These are phyloP conservation scores for Leptosphaerulina australis DNA, from an alignment of 2,329 filamentous ascomycete genomes.

Conservation along the genomic window DNA sequence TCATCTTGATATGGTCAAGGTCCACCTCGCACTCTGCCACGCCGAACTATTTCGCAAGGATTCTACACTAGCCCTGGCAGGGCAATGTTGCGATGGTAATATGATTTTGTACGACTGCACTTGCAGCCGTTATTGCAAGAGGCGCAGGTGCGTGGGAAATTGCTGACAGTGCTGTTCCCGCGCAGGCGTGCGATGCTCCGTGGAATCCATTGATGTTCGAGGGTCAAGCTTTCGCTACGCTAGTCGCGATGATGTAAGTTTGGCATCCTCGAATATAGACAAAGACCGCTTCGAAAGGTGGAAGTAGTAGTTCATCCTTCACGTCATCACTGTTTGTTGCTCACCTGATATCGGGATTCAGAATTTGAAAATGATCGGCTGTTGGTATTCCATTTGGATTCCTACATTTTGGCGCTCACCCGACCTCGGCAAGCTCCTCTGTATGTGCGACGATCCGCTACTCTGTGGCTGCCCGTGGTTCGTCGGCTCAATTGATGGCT, in stretches of 20 bases:
- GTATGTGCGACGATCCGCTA: conserved; percentile 37
- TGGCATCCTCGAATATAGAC: conserved; percentile 18
- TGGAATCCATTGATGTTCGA: conserved; percentile 6
- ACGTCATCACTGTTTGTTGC: conserved; percentile 27
- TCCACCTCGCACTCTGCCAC: conserved; percentile 17
- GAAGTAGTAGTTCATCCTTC: conserved; percentile 17
- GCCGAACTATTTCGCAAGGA: conserved; percentile 8
- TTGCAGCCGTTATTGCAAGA: conserved; percentile 6
- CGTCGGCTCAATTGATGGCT: conserved; percentile 34
- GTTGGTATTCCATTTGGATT: conserved; percentile 29
- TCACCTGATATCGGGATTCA: conserved; percentile 24
- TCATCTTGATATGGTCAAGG: conserved; percentile 16
- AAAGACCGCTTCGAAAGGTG: conserved; percentile 16
- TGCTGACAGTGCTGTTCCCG: conserved; percentile 10
- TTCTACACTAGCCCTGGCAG: conserved; percentile 13
- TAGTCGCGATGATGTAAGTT: conserved; percentile 31
- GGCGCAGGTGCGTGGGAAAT: conserved; percentile 8
- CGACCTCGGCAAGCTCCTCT: conserved; percentile 35
- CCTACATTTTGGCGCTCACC: conserved; percentile 35
- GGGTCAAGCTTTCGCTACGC: conserved; percentile 15
- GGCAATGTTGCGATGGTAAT: conserved; percentile 10
- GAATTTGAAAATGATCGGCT: conserved; percentile 12
- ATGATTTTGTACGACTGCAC: conserved; percentile 6
- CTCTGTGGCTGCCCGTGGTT: conserved; percentile 32
- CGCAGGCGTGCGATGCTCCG: background rate